Evolutionary conservation across 2,329 filamentous ascomycete species (phyloP).

Genomic region (Plenodomus biglobosus): DNA sequence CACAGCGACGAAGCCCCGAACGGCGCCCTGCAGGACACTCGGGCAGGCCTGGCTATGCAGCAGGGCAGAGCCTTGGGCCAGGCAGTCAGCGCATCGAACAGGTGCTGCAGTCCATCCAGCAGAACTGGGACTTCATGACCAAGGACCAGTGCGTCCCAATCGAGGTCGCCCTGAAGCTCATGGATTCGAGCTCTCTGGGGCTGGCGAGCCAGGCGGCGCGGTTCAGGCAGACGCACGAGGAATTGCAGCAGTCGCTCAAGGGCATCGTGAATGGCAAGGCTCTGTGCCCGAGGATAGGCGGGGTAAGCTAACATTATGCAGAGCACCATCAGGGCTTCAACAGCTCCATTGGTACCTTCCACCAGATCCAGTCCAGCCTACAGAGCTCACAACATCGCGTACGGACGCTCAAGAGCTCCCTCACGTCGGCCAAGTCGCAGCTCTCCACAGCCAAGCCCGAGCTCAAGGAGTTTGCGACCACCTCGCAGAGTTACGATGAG

Average conservation of each 20-base stretch:
- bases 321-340: slow-evolving; percentile 99
- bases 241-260: slow-evolving; percentile 90
- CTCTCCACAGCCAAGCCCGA: slow-evolving; percentile 86
- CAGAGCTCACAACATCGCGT: slow-evolving; percentile 85
- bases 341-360: slow-evolving; percentile 96
- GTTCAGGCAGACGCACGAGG: slow-evolving; percentile 80
- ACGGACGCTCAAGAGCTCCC: slow-evolving; percentile 76
- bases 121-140: slow-evolving; percentile 91
- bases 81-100: slow-evolving; percentile 52
- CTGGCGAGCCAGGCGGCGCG: slow-evolving; percentile 84
- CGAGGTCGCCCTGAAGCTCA: slow-evolving; percentile 89
- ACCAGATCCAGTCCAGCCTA: slow-evolving; percentile 96
- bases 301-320: slow-evolving; percentile 20
- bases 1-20: slow-evolving; percentile 47
- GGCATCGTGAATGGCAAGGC: slow-evolving; percentile 76
- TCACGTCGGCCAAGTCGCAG: slow-evolving; percentile 76
- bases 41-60: slow-evolving; percentile 23
- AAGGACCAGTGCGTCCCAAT: slow-evolving; percentile 87
- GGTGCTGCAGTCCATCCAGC: slow-evolving; percentile 78
- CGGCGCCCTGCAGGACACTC: slow-evolving; percentile 21
- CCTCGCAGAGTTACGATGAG: slow-evolving; percentile 87
- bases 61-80: slow-evolving; percentile 36
- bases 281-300: not conserved
- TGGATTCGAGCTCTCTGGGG: slow-evolving; percentile 91
- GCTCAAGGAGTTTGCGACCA: slow-evolving; percentile 82